These are phyloP conservation scores for Pelargonium citronellum DNA, from an alignment of 441 rosid species.

Conservation along the genomic window DNA sequence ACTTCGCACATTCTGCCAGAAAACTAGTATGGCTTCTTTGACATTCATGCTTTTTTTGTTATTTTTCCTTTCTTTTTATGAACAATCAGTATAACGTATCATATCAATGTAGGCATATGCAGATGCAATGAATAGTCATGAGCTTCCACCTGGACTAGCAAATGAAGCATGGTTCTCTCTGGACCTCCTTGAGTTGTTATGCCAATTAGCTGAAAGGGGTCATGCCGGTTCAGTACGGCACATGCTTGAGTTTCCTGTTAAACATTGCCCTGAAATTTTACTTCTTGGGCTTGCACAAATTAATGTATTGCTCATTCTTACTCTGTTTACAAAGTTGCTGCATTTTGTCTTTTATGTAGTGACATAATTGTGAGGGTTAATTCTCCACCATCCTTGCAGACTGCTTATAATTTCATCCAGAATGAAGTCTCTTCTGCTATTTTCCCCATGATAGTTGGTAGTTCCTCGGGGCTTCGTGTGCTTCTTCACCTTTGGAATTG, in stretches of 20 bases:
- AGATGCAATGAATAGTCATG: conserved; percentile 62
- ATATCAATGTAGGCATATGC: conserved; percentile 49
- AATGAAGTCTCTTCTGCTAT: conserved; percentile 59
- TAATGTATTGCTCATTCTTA: conserved; percentile 41
- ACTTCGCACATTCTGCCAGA: conserved; percentile 73
- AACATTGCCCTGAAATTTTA: conserved; percentile 80
- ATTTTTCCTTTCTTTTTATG: conserved; percentile 19
- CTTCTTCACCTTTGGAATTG: conserved; percentile 74
- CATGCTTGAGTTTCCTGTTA: conserved; percentile 77
- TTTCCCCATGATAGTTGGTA: conserved; percentile 60
- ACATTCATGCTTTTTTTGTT: conserved; percentile 11
- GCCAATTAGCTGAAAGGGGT: conserved; percentile 91
- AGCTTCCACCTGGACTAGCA: conserved; percentile 63
- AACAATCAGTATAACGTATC: background rate
- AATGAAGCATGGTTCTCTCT: conserved; percentile 91
- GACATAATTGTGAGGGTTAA: conserved; percentile 12
- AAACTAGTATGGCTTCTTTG: conserved; percentile 60
- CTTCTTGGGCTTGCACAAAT: conserved; percentile 81
- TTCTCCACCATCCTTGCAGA: conserved; percentile 46
- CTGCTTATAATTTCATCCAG: conserved; percentile 77
- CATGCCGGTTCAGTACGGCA: conserved; percentile 54
- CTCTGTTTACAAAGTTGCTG: background rate
- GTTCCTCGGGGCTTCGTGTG: conserved; percentile 45
- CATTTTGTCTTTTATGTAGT: background rate
- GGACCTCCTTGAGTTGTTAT: conserved; percentile 78